Conservation (phyloP, 2,329 filamentous ascomycete genomes). For the Gaeumannomyces sp. region DNA sequence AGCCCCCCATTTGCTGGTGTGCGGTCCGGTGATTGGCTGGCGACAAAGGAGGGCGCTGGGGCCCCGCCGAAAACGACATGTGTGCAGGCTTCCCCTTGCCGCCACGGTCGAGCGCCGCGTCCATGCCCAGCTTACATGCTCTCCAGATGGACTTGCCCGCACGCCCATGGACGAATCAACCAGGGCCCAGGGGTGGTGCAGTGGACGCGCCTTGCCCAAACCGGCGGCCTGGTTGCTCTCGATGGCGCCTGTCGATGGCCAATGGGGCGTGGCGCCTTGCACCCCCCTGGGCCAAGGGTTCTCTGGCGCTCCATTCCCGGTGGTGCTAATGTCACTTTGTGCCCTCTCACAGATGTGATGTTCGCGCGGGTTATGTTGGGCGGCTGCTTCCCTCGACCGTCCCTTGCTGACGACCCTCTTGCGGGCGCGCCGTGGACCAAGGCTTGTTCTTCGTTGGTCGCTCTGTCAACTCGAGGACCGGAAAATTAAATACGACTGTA, state of each 20-base stretch:
- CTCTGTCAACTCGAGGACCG: not conserved
- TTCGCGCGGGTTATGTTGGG: not conserved
- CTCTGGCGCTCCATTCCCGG: not conserved
- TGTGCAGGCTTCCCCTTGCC: not conserved
- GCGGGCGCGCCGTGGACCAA: not conserved
- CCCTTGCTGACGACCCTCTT: not conserved
- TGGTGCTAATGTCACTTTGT: constrained; percentile 1
- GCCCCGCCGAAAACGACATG: not conserved
- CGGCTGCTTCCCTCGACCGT: not conserved
- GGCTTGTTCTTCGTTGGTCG: not conserved
- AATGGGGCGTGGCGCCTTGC: not conserved
- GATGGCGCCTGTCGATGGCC: not conserved
- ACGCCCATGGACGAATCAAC: not conserved
- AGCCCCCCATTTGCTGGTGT: not conserved
- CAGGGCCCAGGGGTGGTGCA: not conserved
- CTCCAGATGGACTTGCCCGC: not conserved
- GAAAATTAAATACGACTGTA: not conserved
- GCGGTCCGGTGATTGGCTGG: not conserved
- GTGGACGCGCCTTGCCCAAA: not conserved
- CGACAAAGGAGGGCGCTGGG: not conserved
- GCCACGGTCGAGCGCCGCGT: not conserved
- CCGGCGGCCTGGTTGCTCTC: too few species aligned
- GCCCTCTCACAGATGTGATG: not conserved
- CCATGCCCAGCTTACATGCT: not conserved
- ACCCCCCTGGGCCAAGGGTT: not conserved